phyloP scores from a whole-genome alignment of 305 asterid species.

The Solanum aculeatissimum region DNA sequence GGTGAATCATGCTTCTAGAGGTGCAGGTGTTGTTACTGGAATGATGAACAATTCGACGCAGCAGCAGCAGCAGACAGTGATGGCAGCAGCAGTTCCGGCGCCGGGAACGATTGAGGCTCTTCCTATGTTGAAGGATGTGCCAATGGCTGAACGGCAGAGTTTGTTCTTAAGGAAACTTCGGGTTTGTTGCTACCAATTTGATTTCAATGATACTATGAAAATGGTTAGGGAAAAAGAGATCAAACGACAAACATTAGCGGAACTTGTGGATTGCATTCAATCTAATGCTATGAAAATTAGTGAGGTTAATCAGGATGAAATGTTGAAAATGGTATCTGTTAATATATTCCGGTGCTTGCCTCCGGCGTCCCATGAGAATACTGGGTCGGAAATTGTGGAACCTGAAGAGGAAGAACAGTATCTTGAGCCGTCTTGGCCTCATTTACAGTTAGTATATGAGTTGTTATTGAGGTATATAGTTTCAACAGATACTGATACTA shows the following conservation, averaged over 20 bases:
- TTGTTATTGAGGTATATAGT: slow-evolving; percentile 67
- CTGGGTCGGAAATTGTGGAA: slow-evolving; percentile 45
- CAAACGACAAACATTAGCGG: slow-evolving; percentile 58
- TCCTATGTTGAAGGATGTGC: slow-evolving; percentile 63
- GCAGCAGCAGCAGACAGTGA: slow-evolving; percentile 3
- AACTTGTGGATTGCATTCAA: slow-evolving; percentile 71
- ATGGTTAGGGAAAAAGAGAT: slow-evolving; percentile 65
- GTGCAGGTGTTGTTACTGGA: slow-evolving; percentile 13
- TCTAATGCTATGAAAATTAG: slow-evolving; percentile 46
- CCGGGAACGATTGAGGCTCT: slow-evolving; percentile 43
- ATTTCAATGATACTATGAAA: slow-evolving; percentile 42
- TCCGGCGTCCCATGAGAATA: slow-evolving; percentile 52
- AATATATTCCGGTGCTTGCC: slow-evolving; percentile 72
- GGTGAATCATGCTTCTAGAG: slow-evolving; percentile 48
- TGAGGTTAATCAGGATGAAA: slow-evolving; percentile 61
- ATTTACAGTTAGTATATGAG: slow-evolving; percentile 66
- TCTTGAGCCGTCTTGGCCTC: slow-evolving; percentile 79
- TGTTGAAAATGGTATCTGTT: slow-evolving; percentile 56
- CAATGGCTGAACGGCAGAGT: slow-evolving; percentile 48
- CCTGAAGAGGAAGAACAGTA: slow-evolving; percentile 68
- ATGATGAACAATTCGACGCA: neutral
- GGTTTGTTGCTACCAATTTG: slow-evolving; percentile 52
- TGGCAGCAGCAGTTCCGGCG: slow-evolving; percentile 8
- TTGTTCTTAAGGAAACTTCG: slow-evolving; percentile 53
- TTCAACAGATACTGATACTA: slow-evolving; percentile 58